These are phyloP conservation scores for Tripterygium wilfordii DNA, from an alignment of 177 flowering plant genomes.

Conservation along the genomic window DNA sequence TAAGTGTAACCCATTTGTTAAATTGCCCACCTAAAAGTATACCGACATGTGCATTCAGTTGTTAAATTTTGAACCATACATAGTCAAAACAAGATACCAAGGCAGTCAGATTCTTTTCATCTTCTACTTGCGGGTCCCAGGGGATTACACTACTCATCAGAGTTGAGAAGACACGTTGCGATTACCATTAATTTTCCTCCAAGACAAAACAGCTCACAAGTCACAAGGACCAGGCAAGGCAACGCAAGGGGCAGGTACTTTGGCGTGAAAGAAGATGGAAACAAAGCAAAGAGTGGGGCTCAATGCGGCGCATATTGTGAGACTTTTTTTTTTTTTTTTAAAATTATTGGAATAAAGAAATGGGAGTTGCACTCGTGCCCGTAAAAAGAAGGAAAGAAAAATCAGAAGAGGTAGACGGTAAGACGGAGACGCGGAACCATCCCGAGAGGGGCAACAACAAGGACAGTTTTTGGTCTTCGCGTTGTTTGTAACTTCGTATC, in stretches of 20 bases:
- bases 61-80: conserved; percentile 3
- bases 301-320: conserved; percentile 14
- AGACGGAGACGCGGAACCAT: conserved; percentile 9
- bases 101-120: conserved; percentile 1
- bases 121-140: no score
- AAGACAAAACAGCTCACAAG: background rate
- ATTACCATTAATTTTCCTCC: no score
- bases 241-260: conserved; percentile 14
- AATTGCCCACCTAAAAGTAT: no score
- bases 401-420: background rate
- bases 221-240: background rate
- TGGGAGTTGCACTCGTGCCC: background rate
- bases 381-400: background rate
- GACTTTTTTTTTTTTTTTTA: conserved; percentile 2
- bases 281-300: conserved; percentile 1
- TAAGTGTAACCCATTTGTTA: background rate
- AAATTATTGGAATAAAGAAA: background rate
- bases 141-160: no score
- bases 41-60: conserved; percentile 3
- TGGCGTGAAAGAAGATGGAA: conserved; percentile 21
- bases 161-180: background rate
- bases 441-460: conserved; percentile 8
- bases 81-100: background rate
- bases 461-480: conserved; percentile 1
- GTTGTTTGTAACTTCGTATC: background rate